phyloP scores from a whole-genome alignment of 805 yeast species.

The Teunomyces tritomae region DNA sequence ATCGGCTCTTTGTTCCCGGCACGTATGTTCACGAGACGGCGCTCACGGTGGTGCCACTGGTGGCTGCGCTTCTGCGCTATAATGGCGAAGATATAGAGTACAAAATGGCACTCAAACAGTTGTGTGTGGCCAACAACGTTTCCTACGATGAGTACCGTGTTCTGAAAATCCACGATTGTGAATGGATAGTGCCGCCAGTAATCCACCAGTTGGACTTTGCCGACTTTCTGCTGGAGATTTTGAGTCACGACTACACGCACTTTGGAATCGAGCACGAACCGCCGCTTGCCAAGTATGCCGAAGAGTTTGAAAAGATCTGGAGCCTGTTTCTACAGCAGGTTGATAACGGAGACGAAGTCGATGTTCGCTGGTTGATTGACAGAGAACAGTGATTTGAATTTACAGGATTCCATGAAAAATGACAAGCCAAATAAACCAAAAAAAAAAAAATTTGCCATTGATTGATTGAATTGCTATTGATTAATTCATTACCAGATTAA shows the following conservation, averaged over 20 bases:
- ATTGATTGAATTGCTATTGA: no score
- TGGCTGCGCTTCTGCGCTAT: neutral
- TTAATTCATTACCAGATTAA: no score
- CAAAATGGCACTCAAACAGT: constrained; percentile 8
- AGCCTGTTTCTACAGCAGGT: neutral
- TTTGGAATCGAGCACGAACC: neutral
- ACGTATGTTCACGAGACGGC: neutral
- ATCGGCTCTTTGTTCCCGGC: neutral
- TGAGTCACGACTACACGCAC: neutral
- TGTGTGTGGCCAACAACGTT: constrained; percentile 3
- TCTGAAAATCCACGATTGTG: neutral
- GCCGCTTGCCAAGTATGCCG: neutral
- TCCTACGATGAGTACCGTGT: constrained; percentile 11
- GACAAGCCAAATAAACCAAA: neutral
- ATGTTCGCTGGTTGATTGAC: neutral
- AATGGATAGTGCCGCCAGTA: constrained; percentile 1
- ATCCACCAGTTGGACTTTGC: constrained; percentile 14
- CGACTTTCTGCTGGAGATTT: constrained; percentile 11
- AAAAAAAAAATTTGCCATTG: neutral
- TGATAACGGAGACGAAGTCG: neutral
- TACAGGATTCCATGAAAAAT: no score
- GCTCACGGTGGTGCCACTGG: neutral
- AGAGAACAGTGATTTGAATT: neutral
- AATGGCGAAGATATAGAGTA: constrained; percentile 5
- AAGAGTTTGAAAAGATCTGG: neutral